Evolutionary conservation across 371 early-diverging fungal species (phyloP), one percentile per base, ranked within the genome.

Genomic region (Massospora cicadina): DNA sequence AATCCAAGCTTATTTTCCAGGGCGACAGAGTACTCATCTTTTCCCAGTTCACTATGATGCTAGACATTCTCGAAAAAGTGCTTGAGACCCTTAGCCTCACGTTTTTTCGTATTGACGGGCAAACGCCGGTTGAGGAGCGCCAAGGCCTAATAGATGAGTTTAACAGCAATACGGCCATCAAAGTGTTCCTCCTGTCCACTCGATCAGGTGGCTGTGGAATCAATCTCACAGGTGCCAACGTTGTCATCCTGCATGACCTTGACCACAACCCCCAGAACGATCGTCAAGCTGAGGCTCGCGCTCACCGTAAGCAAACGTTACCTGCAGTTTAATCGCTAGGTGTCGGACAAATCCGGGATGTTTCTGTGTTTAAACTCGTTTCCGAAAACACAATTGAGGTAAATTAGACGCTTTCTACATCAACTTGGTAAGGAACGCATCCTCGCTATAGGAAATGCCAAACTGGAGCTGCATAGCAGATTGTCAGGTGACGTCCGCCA

Each of bases 191-290:
- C 55, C 73, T 99, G 28, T 90, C 93, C 29, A 99, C 99, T 0
- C 83, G 98, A 60, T 95, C 99, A 21, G 98, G 98, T 69, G 92
- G 95, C 0, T 72, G 95, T 33, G 95, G 95, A 63, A 91, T 98
- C 70, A 98, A 98, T 66, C 74, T 98, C 67, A 88, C 91, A 5
- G 83, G 91, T 0, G 96, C 98, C 2, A 95, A 98, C 72, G 93
- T 93, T 0, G 98, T 98, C 1, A 81, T 94, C 25, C 74, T 97
- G 24, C 90, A 86, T 72, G 96, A 95, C 70, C 87, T 87, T 58
- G 95, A 95, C 72, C 93, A 93, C 88, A 95, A 98, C 70, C 96
- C 96, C 24, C 95, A 93, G 81, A 93, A 90, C 83, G 98, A 98
- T 73, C 75, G 95, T 55, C 96, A 98, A 71, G 98, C 96, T 1